Percentiles rank a stretch among this genome's conserved stretches.
These are phyloP conservation scores for Trichoderma sp. DNA, from an alignment of 2,329 filamentous ascomycete species.

Conservation along the genomic window DNA sequence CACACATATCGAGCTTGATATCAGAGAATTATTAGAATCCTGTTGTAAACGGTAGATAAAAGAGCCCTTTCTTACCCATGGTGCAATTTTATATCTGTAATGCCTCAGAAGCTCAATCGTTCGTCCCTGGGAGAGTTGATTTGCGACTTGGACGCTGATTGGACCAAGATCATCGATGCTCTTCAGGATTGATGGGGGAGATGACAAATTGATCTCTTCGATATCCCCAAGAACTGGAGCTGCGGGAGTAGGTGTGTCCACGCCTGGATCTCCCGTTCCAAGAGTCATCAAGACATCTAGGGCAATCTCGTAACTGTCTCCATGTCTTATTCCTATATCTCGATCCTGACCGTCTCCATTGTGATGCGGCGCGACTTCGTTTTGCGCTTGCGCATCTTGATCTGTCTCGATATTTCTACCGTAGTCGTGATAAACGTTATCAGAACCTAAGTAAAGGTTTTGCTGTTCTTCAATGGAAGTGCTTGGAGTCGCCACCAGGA, in stretches of 20 bases:
- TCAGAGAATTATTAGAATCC: not conserved
- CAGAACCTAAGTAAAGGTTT: not conserved
- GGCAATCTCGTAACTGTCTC: not conserved
- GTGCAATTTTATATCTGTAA: conserved; percentile 9
- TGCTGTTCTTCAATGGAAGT: not conserved
- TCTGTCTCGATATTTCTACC: not conserved
- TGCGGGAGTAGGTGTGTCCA: not conserved
- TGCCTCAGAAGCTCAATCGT: conserved; percentile 4
- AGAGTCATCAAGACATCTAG: not conserved
- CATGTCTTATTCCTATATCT: not conserved
- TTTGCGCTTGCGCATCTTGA: not conserved
- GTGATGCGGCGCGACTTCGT: not conserved
- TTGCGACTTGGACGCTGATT: not conserved
- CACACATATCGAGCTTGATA: not conserved
- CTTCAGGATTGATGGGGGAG: not conserved
- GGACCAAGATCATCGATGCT: not conserved
- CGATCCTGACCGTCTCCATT: not conserved
- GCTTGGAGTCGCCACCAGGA: not conserved
- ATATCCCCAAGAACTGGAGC: too few species aligned
- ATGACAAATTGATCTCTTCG: not conserved
- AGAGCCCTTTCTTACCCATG: not conserved
- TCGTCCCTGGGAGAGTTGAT: not conserved
- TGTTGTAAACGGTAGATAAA: not conserved
- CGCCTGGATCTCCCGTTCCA: not conserved
- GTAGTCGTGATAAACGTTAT: not conserved